Percentiles rank a stretch among this genome's conserved stretches.
These are phyloP conservation scores for Peronospora destructor DNA, from an alignment of 352 stramenopile genomes.

Conservation along the genomic window DNA sequence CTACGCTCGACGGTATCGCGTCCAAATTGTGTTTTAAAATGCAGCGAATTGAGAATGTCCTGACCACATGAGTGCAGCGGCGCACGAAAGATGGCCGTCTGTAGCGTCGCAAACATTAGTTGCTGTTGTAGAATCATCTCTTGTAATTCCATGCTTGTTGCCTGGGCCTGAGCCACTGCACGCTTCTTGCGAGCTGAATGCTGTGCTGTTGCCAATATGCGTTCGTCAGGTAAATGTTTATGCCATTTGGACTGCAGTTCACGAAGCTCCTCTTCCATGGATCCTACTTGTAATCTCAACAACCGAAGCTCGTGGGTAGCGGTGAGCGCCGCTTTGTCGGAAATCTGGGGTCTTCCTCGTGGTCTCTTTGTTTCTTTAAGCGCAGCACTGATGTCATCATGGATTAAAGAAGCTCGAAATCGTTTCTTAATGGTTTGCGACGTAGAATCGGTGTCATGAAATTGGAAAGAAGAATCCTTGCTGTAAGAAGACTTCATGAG, in stretches of 20 bases:
- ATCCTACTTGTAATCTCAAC: conserved; percentile 28
- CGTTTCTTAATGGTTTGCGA: conserved; percentile 13
- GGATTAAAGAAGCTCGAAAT: conserved; percentile 1
- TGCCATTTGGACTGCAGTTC: conserved; percentile 22
- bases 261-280: conserved; percentile 29
- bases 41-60: conserved; percentile 26
- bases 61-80: conserved; percentile 29
- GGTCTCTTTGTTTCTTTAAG: conserved; percentile 3
- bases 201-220: conserved; percentile 20
- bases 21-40: conserved; percentile 28
- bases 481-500: neutral
- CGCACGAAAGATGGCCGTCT: conserved; percentile 21
- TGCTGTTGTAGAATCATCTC: conserved; percentile 34
- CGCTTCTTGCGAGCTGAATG: conserved; percentile 29
- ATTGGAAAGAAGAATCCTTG: conserved; percentile 1
- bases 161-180: conserved; percentile 11
- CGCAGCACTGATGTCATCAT: conserved; percentile 9
- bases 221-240: conserved; percentile 20
- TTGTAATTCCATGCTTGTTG: conserved; percentile 20
- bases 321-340: conserved; percentile 17
- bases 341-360: conserved; percentile 4
- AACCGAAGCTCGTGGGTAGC: conserved; percentile 32
- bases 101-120: conserved; percentile 30
- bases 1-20: conserved; percentile 12
- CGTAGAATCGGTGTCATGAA: neutral